A percentile compares a stretch with the other conserved stretches of the same genome.
These are phyloP conservation scores for Hemisphaericaspora lyxosophila DNA, from an alignment of 1,139 yeast genomes.

Conservation along the genomic window DNA sequence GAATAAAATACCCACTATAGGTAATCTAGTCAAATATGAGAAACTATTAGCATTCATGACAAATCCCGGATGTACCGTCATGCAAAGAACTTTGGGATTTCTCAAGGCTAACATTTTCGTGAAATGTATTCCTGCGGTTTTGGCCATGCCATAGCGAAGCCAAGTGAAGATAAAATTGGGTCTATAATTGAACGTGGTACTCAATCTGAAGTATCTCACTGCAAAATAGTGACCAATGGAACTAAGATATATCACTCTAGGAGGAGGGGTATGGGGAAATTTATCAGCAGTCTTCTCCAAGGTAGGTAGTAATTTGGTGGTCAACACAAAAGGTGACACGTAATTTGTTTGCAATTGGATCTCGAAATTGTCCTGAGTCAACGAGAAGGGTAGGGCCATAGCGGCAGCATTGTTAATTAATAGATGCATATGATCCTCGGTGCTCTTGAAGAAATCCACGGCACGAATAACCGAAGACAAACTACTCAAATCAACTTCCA, in stretches of 20 bases:
- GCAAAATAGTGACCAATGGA: slow-evolving; percentile 70
- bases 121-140: slow-evolving; percentile 77
- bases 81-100: slow-evolving; percentile 63
- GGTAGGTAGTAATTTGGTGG: slow-evolving; percentile 59
- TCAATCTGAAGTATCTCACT: slow-evolving; percentile 49
- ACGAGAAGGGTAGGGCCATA: slow-evolving; percentile 68
- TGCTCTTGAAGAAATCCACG: slow-evolving; percentile 44
- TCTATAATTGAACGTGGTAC: slow-evolving; percentile 51
- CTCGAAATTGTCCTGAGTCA: slow-evolving; percentile 73
- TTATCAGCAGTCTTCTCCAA: slow-evolving; percentile 40
- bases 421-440: slow-evolving; percentile 58
- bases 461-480: slow-evolving; percentile 60
- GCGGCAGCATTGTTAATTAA: slow-evolving; percentile 81
- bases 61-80: slow-evolving; percentile 83
- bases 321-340: slow-evolving; percentile 70
- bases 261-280: slow-evolving; percentile 34
- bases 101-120: slow-evolving; percentile 63
- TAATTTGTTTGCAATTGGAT: slow-evolving; percentile 80
- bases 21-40: slow-evolving; percentile 75
- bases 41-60: slow-evolving; percentile 77
- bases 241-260: slow-evolving; percentile 66
- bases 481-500: slow-evolving; percentile 64
- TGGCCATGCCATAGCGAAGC: slow-evolving; percentile 78
- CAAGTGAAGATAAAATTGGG: slow-evolving; percentile 75
- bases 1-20: slow-evolving; percentile 68